Conservation (phyloP, 768 basidiomycete genomes). For the Psilocybe cubensis region DNA sequence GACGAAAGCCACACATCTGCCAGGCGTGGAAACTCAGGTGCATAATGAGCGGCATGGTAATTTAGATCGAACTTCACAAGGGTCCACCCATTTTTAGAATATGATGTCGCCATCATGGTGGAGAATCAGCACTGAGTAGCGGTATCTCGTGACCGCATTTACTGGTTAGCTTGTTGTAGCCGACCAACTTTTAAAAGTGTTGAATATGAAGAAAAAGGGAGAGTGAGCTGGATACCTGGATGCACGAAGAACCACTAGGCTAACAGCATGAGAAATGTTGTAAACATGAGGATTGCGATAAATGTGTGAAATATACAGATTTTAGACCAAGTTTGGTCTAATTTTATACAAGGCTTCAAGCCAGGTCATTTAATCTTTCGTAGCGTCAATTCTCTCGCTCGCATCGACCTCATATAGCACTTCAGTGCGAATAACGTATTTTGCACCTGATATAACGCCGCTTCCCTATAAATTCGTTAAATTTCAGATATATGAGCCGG, state of each 20-base stretch:
- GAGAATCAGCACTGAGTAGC: background rate
- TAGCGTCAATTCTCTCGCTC: constrained; percentile 34
- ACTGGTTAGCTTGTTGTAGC: background rate
- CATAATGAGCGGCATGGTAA: background rate
- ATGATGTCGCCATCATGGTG: constrained; percentile 2
- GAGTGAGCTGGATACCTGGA: too few species aligned
- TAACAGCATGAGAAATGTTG: too few species aligned
- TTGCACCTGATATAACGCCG: constrained; percentile 36
- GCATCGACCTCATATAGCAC: constrained; percentile 41
- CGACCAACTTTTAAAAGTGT: too few species aligned
- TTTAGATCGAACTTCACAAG: background rate
- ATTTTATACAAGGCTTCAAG: background rate
- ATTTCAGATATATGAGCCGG: background rate
- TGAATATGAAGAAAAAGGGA: too few species aligned
- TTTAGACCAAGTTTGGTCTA: background rate
- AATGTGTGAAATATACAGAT: too few species aligned
- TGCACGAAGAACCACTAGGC: too few species aligned
- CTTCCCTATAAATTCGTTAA: constrained; percentile 27
- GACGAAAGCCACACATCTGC: background rate
- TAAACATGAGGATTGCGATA: too few species aligned
- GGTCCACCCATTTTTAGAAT: background rate
- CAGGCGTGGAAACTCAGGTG: constrained; percentile 1
- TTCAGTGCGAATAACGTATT: constrained; percentile 44
- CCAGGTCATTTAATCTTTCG: constrained; percentile 1
- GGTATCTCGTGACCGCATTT: background rate